Evolutionary conservation across 2,329 filamentous ascomycete genomes (phyloP).

Genomic region (Phoma sp.): DNA sequence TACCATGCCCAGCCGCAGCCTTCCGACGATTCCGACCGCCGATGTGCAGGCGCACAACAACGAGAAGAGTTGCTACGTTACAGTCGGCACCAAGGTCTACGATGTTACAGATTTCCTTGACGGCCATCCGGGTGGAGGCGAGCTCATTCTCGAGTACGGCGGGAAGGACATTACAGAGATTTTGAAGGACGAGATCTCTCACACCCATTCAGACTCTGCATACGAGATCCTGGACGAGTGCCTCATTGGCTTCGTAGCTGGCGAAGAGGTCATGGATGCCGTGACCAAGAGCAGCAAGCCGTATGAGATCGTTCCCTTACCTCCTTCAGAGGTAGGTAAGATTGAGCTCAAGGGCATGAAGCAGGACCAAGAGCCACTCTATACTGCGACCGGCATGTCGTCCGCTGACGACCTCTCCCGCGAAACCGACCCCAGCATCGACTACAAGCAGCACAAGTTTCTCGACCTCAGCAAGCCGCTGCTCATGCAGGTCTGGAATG

Average conservation of each 20-base stretch:
- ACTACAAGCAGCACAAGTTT: constrained; percentile 93
- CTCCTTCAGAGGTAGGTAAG: constrained; percentile 57
- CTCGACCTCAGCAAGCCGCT: constrained; percentile 86
- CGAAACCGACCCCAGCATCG: constrained; percentile 76
- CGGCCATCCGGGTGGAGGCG: constrained; percentile 87
- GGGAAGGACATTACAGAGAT: constrained; percentile 86
- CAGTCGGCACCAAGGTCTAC: constrained; percentile 87
- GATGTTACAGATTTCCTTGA: constrained; percentile 92
- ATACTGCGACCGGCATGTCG: constrained; percentile 80
- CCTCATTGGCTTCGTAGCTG: constrained; percentile 79
- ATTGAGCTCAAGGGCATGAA: constrained; percentile 57
- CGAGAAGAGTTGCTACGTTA: constrained; percentile 88
- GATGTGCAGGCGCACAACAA: constrained; percentile 85
- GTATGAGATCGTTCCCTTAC: constrained; percentile 60
- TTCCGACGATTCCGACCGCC: constrained; percentile 81
- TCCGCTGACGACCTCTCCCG: constrained; percentile 83
- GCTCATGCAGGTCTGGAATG: constrained; percentile 84
- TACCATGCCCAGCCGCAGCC: constrained; percentile 77
- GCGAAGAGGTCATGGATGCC: constrained; percentile 61
- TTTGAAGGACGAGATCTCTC: constrained; percentile 81
- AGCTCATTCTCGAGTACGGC: constrained; percentile 86
- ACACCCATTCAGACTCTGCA: constrained; percentile 87
- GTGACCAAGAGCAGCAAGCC: constrained; percentile 57
- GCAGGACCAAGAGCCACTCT: constrained; percentile 56
- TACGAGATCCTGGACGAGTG: constrained; percentile 93